These are phyloP conservation scores for Lodderomyces beijingensis DNA, from an alignment of 1,139 yeast species.

Conservation along the genomic window DNA sequence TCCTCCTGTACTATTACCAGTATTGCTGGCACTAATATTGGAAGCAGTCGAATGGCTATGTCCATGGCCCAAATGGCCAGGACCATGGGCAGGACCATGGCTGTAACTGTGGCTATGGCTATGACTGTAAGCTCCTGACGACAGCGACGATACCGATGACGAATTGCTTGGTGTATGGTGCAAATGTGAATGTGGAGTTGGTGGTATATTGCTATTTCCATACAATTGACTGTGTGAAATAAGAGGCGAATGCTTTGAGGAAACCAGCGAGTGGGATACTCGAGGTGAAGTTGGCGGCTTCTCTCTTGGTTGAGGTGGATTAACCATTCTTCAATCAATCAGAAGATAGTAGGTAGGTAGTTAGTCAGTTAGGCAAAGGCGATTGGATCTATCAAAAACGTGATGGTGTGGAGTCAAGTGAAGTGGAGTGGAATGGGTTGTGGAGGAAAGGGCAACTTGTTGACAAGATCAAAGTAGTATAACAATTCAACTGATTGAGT, in stretches of 20 bases:
- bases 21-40: neutral
- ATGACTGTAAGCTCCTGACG: too few species aligned
- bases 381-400: too few species aligned
- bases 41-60: conserved; percentile 1
- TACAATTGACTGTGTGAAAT: conserved; percentile 8
- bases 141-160: conserved; percentile 5
- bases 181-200: conserved; percentile 1
- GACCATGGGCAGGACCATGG: conserved; percentile 1
- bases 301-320: conserved; percentile 13
- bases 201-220: conserved; percentile 6
- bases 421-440: too few species aligned
- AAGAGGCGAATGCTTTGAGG: conserved; percentile 7
- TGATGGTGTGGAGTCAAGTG: too few species aligned
- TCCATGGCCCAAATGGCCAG: neutral
- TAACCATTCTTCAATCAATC: too few species aligned
- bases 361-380: too few species aligned
- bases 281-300: conserved; percentile 10
- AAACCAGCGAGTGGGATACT: conserved; percentile 1
- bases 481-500: too few species aligned
- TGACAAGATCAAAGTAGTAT: too few species aligned
- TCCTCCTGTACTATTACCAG: conserved; percentile 1
- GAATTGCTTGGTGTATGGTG: conserved; percentile 4
- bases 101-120: too few species aligned
- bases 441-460: too few species aligned
- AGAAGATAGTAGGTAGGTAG: too few species aligned